Conservation (phyloP, 176 grass and related monocot species). For the Phyllostachys edulis region DNA sequence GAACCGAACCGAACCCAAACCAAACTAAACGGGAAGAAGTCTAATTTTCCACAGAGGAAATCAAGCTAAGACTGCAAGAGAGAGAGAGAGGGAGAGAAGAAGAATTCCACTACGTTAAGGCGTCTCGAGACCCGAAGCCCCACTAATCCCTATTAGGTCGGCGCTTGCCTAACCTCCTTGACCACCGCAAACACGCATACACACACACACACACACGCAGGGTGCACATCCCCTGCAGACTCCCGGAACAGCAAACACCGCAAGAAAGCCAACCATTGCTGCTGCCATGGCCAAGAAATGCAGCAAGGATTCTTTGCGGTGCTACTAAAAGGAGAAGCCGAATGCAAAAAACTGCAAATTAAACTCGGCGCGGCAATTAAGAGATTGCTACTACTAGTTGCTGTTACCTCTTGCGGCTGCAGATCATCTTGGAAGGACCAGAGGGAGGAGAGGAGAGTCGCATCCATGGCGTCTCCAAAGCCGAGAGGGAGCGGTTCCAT, state of each 20-base stretch:
- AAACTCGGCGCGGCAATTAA: background rate
- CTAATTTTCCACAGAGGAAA: conserved; percentile 39
- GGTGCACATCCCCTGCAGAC: background rate
- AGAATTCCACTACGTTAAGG: conserved; percentile 32
- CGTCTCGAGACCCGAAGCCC: conserved; percentile 25
- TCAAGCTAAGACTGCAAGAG: background rate
- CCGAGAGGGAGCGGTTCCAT: conserved; percentile 61
- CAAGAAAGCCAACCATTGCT: background rate
- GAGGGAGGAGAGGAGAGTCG: conserved; percentile 41
- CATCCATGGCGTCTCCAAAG: conserved; percentile 54
- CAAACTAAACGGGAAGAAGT: background rate
- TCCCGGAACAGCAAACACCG: background rate
- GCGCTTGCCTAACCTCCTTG: conserved; percentile 43
- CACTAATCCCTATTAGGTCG: background rate
- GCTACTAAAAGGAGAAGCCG: background rate
- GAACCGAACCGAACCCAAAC: conserved; percentile 30
- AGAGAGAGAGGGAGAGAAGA: background rate
- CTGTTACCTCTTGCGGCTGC: conserved; percentile 48
- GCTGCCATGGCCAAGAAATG: background rate
- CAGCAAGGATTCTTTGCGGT: background rate
- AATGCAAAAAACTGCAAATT: background rate
- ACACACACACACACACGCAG: background rate
- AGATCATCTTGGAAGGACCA: conserved; percentile 48
- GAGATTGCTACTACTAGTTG: background rate
- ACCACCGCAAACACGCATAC: conserved; percentile 16